Evolutionary conservation across 345 rosid genomes (phyloP).

Genomic region (Crucihimalaya himalaica): DNA sequence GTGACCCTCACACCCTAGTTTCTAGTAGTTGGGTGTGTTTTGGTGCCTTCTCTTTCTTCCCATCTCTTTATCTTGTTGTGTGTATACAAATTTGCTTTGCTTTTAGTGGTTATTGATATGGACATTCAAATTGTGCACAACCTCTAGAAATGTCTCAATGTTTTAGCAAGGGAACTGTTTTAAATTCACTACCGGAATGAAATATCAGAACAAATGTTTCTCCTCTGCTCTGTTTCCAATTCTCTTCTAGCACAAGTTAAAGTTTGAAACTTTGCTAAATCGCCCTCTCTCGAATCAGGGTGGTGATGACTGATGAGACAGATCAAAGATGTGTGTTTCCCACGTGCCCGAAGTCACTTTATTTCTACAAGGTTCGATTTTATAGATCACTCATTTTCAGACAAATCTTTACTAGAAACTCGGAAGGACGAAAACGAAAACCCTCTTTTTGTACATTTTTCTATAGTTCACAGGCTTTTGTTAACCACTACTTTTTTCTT

Average conservation of each 20-base stretch:
- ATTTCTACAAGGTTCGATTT: not conserved
- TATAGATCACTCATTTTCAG: not conserved
- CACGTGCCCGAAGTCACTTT: not conserved
- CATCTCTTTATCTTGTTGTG: conserved; percentile 7
- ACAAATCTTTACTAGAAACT: not conserved
- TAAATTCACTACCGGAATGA: not conserved
- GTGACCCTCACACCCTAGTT: conserved; percentile 8
- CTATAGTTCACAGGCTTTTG: not conserved
- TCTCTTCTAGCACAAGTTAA: not conserved
- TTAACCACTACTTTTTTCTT: not conserved
- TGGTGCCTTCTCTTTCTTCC: not conserved
- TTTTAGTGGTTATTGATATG: conserved; percentile 13
- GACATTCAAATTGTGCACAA: conserved; percentile 23
- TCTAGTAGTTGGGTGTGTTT: conserved; percentile 28
- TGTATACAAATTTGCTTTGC: conserved; percentile 29
- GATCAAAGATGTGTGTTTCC: not conserved
- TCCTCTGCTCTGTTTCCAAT: not conserved
- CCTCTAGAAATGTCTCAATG: not conserved
- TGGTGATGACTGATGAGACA: not conserved
- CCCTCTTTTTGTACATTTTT: not conserved
- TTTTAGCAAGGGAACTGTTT: not conserved
- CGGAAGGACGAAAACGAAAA: not conserved
- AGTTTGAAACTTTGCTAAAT: not conserved
- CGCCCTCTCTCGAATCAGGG: not conserved
- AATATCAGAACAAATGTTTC: not conserved